Evolutionary conservation across 2,329 filamentous ascomycete genomes (phyloP).

Genomic region (Pyricularia sp.): DNA sequence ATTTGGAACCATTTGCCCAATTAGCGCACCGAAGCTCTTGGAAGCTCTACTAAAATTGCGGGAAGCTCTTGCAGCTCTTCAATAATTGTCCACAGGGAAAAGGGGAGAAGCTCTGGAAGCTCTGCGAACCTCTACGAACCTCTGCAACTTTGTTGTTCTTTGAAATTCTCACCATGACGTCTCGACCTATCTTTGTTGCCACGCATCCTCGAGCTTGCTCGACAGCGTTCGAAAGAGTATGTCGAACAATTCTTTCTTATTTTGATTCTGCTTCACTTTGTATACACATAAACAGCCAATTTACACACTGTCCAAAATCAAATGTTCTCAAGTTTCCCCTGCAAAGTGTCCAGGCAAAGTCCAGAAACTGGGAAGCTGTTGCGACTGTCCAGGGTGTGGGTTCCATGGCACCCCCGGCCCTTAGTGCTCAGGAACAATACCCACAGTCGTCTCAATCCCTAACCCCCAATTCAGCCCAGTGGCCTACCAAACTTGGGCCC

Average conservation of each 20-base stretch:
- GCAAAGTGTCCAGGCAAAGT: neutral
- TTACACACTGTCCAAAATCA: neutral
- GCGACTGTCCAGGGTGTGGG: neutral
- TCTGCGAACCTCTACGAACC: neutral
- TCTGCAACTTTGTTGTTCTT: neutral
- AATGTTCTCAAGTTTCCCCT: neutral
- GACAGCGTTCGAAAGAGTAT: conserved; percentile 89
- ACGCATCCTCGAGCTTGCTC: conserved; percentile 94
- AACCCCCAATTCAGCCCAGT: neutral
- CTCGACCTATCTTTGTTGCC: conserved; percentile 66
- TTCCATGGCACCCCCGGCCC: neutral
- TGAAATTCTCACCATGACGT: neutral
- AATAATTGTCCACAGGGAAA: conserved; percentile 1
- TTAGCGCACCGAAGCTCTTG: neutral
- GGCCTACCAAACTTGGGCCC: neutral
- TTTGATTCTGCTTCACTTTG: neutral
- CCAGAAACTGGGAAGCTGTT: neutral
- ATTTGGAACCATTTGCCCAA: neutral
- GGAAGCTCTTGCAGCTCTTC: neutral
- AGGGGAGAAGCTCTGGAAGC: neutral
- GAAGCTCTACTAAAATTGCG: neutral
- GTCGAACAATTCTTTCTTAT: conserved; percentile 13
- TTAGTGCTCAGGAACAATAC: neutral
- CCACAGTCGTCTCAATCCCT: neutral
- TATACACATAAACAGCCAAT: neutral